phyloP scores from a whole-genome alignment of 1,284 basidiomycete species.

The Trichosporon sp. region DNA sequence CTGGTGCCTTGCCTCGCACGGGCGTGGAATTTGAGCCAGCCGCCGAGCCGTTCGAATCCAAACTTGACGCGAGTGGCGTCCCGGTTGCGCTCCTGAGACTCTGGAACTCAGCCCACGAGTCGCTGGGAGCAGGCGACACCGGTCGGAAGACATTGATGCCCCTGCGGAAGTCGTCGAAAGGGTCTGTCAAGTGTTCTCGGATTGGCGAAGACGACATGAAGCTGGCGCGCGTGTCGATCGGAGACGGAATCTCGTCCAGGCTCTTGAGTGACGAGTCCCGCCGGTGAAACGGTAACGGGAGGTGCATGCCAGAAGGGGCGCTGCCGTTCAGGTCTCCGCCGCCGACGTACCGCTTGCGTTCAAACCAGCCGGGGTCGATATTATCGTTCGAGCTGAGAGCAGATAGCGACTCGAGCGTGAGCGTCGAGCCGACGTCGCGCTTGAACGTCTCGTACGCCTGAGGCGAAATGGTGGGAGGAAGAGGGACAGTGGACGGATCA shows the following conservation, averaged over 20 bases:
- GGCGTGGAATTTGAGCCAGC: not conserved
- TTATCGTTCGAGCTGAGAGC: slow-evolving; percentile 12
- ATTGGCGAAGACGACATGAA: not conserved
- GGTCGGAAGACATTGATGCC: not conserved
- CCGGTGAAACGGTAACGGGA: slow-evolving; percentile 4
- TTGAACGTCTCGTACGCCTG: slow-evolving; percentile 27
- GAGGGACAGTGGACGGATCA: slow-evolving; percentile 39
- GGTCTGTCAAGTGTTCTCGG: not conserved
- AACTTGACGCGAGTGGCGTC: not conserved
- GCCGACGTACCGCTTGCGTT: slow-evolving; percentile 38
- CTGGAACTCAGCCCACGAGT: not conserved
- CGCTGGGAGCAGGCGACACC: not conserved
- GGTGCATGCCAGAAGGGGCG: not conserved
- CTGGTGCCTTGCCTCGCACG: not conserved
- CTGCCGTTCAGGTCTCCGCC: slow-evolving; percentile 34
- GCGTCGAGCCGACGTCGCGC: slow-evolving; percentile 29
- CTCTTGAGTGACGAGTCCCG: slow-evolving; percentile 13
- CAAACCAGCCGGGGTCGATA: slow-evolving; percentile 26
- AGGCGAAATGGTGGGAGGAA: slow-evolving; percentile 28
- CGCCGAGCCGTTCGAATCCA: not conserved
- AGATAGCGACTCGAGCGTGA: slow-evolving; percentile 40
- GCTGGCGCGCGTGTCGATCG: slow-evolving; percentile 1
- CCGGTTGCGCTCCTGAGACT: not conserved
- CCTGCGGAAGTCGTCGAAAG: not conserved
- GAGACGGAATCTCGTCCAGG: slow-evolving; percentile 13